These are phyloP conservation scores for Dictyostelium discoideum DNA, from an alignment of 78 protist genomes.

Conservation along the genomic window dicty_2.7 NC_007089.4:2293501-2294000, in stretches of 20 bases:
- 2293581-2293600: neutral
- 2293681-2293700: neutral
- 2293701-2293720: neutral
- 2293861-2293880: neutral
- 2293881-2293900: neutral
- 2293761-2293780: neutral
- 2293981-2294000: neutral
- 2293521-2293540: neutral
- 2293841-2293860: neutral
- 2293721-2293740: neutral
- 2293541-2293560: neutral
- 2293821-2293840: slow-evolving; percentile 9
- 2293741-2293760: slow-evolving; percentile 17
- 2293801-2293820: slow-evolving; percentile 8
- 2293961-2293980: slow-evolving; percentile 9
- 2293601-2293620: neutral
- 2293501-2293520: neutral
- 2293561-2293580: neutral
- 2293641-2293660: neutral
- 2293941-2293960: slow-evolving; percentile 15
- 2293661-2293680: neutral
- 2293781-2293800: neutral
- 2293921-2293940: neutral
- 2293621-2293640: neutral
- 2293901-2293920: neutral